Evolutionary conservation across 331 rosid genomes (phyloP).

Genomic region (Rhamnella rubrinervis): DNA sequence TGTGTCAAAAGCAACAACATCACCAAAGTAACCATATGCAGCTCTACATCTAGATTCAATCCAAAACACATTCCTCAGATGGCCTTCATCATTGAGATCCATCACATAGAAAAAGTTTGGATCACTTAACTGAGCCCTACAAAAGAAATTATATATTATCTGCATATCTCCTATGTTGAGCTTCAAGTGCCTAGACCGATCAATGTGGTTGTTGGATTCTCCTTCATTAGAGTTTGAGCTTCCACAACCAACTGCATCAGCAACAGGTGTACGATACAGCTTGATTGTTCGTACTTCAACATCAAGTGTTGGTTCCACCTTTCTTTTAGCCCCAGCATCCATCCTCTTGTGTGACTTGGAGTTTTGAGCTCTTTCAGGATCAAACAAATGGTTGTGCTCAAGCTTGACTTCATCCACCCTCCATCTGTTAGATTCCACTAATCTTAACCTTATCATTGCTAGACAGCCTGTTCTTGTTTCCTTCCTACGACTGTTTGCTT

Average conservation of each 20-base stretch:
- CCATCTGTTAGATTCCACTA: slow-evolving; percentile 87
- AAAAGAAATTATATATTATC: slow-evolving; percentile 60
- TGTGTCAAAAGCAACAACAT: slow-evolving; percentile 72
- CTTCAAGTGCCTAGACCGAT: slow-evolving; percentile 53
- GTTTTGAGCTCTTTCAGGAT: slow-evolving; percentile 93
- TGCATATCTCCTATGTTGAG: slow-evolving; percentile 70
- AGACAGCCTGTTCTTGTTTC: slow-evolving; percentile 95
- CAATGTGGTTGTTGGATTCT: slow-evolving; percentile 40
- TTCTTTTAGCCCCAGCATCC: slow-evolving; percentile 73
- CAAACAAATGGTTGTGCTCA: slow-evolving; percentile 93
- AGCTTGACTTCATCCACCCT: slow-evolving; percentile 92
- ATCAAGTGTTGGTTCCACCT: slow-evolving; percentile 69
- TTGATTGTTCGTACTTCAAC: slow-evolving; percentile 91
- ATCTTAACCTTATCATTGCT: slow-evolving; percentile 93
- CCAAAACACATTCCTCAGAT: slow-evolving; percentile 84
- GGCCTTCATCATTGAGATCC: slow-evolving; percentile 88
- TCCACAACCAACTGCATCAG: slow-evolving; percentile 53
- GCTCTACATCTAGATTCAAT: slow-evolving; percentile 84
- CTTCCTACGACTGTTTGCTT: slow-evolving; percentile 80
- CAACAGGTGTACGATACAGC: slow-evolving; percentile 65
- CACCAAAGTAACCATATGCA: slow-evolving; percentile 77
- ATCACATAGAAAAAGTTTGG: slow-evolving; percentile 83
- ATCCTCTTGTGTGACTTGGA: slow-evolving; percentile 94
- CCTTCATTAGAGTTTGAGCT: slow-evolving; percentile 65
- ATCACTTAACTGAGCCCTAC: slow-evolving; percentile 59